These are phyloP conservation scores for Scytalidium lignicola DNA, from an alignment of 2,329 filamentous ascomycete species.

Conservation along the genomic window DNA sequence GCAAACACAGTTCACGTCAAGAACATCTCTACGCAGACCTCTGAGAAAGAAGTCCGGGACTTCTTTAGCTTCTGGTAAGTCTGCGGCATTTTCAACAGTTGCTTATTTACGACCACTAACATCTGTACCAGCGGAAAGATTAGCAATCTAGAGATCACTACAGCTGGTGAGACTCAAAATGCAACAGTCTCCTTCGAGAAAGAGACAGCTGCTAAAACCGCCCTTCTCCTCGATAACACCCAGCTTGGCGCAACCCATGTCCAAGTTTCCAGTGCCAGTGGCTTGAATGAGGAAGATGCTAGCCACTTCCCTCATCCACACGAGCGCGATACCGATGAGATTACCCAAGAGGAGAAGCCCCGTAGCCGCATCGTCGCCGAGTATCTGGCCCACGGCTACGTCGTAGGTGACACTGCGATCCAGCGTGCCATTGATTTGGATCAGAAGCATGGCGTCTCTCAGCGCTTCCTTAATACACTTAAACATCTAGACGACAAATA, in stretches of 20 bases:
- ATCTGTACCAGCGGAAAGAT: conserved; percentile 73
- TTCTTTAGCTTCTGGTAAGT: conserved; percentile 95
- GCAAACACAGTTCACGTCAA: conserved; percentile 75
- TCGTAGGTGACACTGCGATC: conserved; percentile 68
- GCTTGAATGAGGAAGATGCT: conserved; percentile 54
- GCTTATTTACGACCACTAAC: conserved; percentile 14
- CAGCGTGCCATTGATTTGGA: conserved; percentile 83
- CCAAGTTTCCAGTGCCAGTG: conserved; percentile 61
- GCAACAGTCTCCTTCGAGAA: conserved; percentile 97
- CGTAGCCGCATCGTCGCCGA: conserved; percentile 89
- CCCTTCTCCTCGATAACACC: conserved; percentile 93
- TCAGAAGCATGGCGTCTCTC: conserved; percentile 79
- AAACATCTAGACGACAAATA: conserved; percentile 76
- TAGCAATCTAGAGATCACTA: conserved; percentile 69
- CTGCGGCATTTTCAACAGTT: not conserved
- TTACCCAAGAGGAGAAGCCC: conserved; percentile 95
- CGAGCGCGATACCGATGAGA: conserved; percentile 59
- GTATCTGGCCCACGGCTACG: conserved; percentile 93
- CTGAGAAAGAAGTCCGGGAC: conserved; percentile 86
- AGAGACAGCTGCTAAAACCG: conserved; percentile 92
- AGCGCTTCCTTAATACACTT: conserved; percentile 72
- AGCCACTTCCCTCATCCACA: conserved; percentile 48
- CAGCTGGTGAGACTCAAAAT: conserved; percentile 63
- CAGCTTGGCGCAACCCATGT: conserved; percentile 87
- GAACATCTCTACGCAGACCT: conserved; percentile 78